These are phyloP conservation scores for Sugiyamaella japonica DNA, from an alignment of 1,139 yeast species.

Conservation along the genomic window DNA sequence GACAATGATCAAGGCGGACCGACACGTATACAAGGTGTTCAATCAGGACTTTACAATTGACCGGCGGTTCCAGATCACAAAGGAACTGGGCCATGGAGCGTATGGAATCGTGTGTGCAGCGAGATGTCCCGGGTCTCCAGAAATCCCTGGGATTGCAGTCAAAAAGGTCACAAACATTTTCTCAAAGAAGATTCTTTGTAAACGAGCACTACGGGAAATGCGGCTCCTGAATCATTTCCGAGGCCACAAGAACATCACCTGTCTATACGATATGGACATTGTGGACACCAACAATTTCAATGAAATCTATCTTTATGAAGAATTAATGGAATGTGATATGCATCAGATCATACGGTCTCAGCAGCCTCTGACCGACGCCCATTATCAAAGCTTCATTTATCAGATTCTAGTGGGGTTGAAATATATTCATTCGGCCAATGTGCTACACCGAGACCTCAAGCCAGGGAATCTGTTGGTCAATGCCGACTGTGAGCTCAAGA, in stretches of 20 bases:
- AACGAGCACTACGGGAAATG: conserved; percentile 85
- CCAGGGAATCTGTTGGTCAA: conserved; percentile 92
- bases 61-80: conserved; percentile 76
- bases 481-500: conserved; percentile 94
- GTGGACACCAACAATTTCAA: conserved; percentile 82
- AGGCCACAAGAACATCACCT: conserved; percentile 81
- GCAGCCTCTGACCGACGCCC: conserved; percentile 92
- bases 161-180: conserved; percentile 89
- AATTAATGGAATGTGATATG: conserved; percentile 97
- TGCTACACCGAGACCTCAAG: conserved; percentile 87
- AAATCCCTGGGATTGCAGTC: conserved; percentile 72
- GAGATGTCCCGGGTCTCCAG: conserved; percentile 65
- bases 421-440: conserved; percentile 94
- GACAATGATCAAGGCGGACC: conserved; percentile 33
- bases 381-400: conserved; percentile 87
- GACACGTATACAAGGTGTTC: conserved; percentile 61
- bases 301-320: conserved; percentile 90
- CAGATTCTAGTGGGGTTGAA: conserved; percentile 92
- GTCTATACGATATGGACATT: conserved; percentile 89
- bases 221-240: conserved; percentile 86
- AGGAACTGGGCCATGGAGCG: conserved; percentile 96
- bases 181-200: conserved; percentile 82
- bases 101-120: conserved; percentile 97
- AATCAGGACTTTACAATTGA: conserved; percentile 91
- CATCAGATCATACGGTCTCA: conserved; percentile 94